Base-by-base conservation (phyloP, 2,329 filamentous ascomycete species). In the Claviceps sorghi region DNA sequence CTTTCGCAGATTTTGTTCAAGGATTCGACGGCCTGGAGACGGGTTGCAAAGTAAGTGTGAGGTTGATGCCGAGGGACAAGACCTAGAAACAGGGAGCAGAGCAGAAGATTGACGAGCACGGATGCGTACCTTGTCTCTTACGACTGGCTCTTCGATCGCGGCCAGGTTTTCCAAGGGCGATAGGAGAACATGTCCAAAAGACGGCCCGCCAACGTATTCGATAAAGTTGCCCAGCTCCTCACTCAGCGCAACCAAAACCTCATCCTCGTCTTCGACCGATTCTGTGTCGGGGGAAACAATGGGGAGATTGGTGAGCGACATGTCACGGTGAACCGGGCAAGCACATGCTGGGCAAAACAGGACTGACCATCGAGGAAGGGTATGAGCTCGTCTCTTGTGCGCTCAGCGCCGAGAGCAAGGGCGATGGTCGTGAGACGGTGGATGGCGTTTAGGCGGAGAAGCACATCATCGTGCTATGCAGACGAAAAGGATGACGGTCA, bases 1-100 rank as follows among this genome's bases (percentile, higher is more conserved):
- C 95, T 83, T 65, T 83, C 82, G 79, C 93, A 97, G 69, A 98
- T 97, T 76, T 96, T 98, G 80, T 98, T 98, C 61, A 98, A 81
- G 48, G 93, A 98, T 70, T 98, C 94, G 66, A 98, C 93, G 58
- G 93, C 93, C 91, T 96, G 62, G 38, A 62, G 38, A 51, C 40
- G 13, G 34, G 11, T 46, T 51, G 21, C 26, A 32, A 13, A 38
- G 17, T 51, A 52, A 50, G 51, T 57, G 43, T 41, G n/a, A 44
- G 21, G 8, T 34, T 19, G 17, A 26, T 19, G 36, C 36, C 29
- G 21, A 36, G 11, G 6, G 22, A 29, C 29, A 29, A 10, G 6
- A 36, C n/a, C 40, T 8, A 5, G 8, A 29, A 11, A 19, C 9
- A 21, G 26, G 15, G 11, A 17, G n/a, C 19, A 30, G 15, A 38